phyloP scores from a whole-genome alignment of 257 asterid genomes.

The Striga asiatica region DNA sequence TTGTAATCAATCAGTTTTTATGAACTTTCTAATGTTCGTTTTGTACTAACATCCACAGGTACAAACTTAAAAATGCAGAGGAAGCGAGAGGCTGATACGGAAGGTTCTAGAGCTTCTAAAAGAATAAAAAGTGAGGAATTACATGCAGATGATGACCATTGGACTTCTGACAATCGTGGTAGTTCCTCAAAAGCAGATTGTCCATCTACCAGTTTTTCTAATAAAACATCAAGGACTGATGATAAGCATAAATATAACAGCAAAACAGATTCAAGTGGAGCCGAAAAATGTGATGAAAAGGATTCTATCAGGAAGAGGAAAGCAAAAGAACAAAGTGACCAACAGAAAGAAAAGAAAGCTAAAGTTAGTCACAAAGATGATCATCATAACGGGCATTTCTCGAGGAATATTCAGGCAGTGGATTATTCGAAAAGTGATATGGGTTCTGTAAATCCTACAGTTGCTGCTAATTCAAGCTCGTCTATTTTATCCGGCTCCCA shows the following conservation, averaged over 20 bases:
- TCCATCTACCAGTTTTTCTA: constrained; percentile 39
- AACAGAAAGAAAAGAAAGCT: constrained; percentile 65
- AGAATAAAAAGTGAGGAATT: constrained; percentile 49
- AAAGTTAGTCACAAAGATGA: constrained; percentile 35
- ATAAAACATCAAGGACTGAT: constrained; percentile 34
- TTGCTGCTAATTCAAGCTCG: constrained; percentile 92
- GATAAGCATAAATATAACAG: constrained; percentile 28
- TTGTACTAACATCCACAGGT: constrained; percentile 28
- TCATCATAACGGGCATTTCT: too few relatives aligned
- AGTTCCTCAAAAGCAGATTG: constrained; percentile 44
- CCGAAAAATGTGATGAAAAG: constrained; percentile 34
- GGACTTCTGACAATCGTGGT: constrained; percentile 44
- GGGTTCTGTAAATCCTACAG: constrained; percentile 48
- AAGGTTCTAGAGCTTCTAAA: constrained; percentile 51
- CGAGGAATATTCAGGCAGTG: constrained; percentile 28
- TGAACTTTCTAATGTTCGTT: not conserved
- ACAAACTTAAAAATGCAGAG: constrained; percentile 34
- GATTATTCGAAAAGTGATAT: constrained; percentile 51
- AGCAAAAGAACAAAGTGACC: constrained; percentile 40
- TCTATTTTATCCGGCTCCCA: constrained; percentile 91
- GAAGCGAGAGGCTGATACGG: constrained; percentile 48
- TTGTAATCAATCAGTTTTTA: too few relatives aligned
- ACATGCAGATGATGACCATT: constrained; percentile 38
- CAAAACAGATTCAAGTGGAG: constrained; percentile 30
- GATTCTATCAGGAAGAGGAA: constrained; percentile 53